Conservation (phyloP, 345 rosid genomes). For the Syzygium grande region DNA sequence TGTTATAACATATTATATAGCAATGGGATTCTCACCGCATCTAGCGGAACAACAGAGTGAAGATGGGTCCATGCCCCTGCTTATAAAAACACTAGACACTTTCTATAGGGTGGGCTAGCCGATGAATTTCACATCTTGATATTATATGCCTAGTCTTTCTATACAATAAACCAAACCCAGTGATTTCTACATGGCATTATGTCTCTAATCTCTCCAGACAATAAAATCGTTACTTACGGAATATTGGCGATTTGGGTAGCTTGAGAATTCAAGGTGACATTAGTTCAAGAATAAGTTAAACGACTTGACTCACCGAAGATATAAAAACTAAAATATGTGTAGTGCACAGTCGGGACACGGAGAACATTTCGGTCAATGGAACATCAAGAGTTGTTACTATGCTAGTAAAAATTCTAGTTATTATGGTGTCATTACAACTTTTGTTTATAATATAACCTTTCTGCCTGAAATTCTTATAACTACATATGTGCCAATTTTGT, state of each 20-base stretch:
- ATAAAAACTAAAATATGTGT: no score
- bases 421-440: no score
- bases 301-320: neutral
- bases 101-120: neutral
- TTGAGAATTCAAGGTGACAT: neutral
- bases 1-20: neutral
- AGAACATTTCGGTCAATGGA: no score
- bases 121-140: neutral
- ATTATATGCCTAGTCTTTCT: no score
- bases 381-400: no score
- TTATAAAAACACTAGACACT: neutral
- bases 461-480: no score
- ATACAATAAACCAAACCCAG: no score
- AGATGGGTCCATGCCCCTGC: neutral
- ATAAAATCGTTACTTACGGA: neutral
- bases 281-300: neutral
- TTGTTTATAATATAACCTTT: no score
- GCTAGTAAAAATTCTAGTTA: no score
- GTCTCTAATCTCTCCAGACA: neutral
- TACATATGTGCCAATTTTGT: no score
- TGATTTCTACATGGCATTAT: neutral
- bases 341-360: accelerated
- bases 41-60: neutral
- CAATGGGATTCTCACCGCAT: neutral
- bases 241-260: no score